Evolutionary conservation across 225 moss, liverwort and hornwort species (phyloP).

Genomic region (Bryum argenteum): DNA sequence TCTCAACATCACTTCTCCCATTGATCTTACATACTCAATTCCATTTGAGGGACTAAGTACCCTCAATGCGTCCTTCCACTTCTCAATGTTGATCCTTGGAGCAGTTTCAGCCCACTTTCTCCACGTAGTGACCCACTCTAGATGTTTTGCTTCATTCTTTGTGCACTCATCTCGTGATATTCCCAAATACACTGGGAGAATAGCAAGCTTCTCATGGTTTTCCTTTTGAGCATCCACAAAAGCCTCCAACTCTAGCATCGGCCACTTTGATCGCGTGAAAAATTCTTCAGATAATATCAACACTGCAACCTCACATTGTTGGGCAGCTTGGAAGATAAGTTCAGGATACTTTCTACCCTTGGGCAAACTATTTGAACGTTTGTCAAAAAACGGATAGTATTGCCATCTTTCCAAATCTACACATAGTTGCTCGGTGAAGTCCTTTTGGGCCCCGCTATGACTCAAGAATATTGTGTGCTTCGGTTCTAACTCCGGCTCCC

Average conservation of each 20-base stretch:
- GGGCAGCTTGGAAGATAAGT: conserved; percentile 22
- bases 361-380: neutral
- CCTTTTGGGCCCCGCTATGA: no score
- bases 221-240: no score
- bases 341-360: conserved; percentile 1
- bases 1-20: conserved; percentile 12
- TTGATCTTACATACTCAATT: neutral
- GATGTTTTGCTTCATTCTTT: no score
- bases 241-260: conserved; percentile 18
- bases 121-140: no score
- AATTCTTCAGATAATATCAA: no score
- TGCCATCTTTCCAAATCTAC: no score
- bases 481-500: neutral
- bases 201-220: no score
- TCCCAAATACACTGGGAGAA: no score
- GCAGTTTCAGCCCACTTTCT: no score
- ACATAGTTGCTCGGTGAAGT: no score
- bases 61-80: conserved; percentile 26
- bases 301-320: conserved; percentile 2
- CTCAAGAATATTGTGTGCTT: no score
- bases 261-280: conserved; percentile 32
- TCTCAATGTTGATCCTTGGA: neutral
- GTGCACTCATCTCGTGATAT: no score
- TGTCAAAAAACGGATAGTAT: conserved; percentile 19
- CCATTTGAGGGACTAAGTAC: neutral